Percentiles rank a stretch among this genome's conserved stretches.
These are phyloP conservation scores for Suillus clintonianus DNA, from an alignment of 768 basidiomycete genomes.

Conservation along the genomic window DNA sequence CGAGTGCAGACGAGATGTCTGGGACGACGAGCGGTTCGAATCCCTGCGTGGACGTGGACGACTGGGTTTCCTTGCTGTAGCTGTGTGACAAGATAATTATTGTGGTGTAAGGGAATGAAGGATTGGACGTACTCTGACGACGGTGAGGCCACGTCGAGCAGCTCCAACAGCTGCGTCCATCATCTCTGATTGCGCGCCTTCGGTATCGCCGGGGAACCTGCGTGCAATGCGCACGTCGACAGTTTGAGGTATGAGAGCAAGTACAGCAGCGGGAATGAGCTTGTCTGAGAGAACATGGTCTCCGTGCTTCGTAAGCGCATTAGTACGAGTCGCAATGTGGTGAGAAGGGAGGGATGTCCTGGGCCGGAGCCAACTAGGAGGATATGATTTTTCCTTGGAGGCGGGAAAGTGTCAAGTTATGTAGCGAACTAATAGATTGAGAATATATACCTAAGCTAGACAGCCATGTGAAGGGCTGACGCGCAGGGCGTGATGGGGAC, in stretches of 20 bases:
- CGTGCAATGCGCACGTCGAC: conserved; percentile 85
- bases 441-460: too few relatives aligned
- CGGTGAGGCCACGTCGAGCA: conserved; percentile 75
- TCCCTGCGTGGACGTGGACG: conserved; percentile 91
- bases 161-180: conserved; percentile 90
- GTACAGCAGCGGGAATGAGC: conserved; percentile 86
- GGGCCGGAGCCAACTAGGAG: conserved; percentile 93
- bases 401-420: conserved; percentile 19
- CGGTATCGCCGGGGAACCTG: conserved; percentile 97
- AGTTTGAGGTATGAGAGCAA: conserved; percentile 75
- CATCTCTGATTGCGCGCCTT: conserved; percentile 91
- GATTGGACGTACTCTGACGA: conserved; percentile 69
- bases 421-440: conserved; percentile 22
- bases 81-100: conserved; percentile 35
- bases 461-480: too few relatives aligned
- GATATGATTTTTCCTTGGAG: conserved; percentile 61
- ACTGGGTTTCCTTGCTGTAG: conserved; percentile 99
- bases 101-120: not conserved
- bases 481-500: too few relatives aligned
- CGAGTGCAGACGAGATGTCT: conserved; percentile 86
- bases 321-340: conserved; percentile 83
- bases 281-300: conserved; percentile 95
- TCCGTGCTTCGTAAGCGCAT: conserved; percentile 74
- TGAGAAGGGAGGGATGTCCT: conserved; percentile 91
- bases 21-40: conserved; percentile 86